phyloP scores from a whole-genome alignment of 257 asterid species.

The Ehretia macrophylla region DNA sequence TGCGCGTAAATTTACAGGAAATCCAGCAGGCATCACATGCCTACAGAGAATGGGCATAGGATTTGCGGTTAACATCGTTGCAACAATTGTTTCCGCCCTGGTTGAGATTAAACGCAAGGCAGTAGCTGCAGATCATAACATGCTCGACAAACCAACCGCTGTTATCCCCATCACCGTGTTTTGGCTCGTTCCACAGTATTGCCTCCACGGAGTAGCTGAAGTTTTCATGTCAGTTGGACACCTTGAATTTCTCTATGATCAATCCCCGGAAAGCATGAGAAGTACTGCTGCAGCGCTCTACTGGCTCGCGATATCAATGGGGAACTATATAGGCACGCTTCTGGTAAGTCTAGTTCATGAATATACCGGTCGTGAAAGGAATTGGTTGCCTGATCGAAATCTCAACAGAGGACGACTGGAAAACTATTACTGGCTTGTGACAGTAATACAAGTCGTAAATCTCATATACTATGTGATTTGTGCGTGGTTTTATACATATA shows the following conservation, averaged over 20 bases:
- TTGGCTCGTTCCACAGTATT: constrained; percentile 72
- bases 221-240: constrained; percentile 68
- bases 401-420: constrained; percentile 64
- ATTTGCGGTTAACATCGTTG: constrained; percentile 41
- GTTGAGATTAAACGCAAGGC: constrained; percentile 62
- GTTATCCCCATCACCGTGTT: constrained; percentile 68
- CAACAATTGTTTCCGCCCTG: constrained; percentile 47
- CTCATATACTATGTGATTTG: constrained; percentile 49
- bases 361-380: constrained; percentile 35
- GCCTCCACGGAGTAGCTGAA: constrained; percentile 64
- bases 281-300: constrained; percentile 67
- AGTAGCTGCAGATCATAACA: constrained; percentile 37
- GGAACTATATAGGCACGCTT: constrained; percentile 53
- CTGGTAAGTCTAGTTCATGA: constrained; percentile 55
- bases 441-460: constrained; percentile 55
- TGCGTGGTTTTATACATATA: constrained; percentile 52
- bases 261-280: constrained; percentile 86
- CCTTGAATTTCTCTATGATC: constrained; percentile 70
- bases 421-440: constrained; percentile 58
- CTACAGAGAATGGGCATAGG: constrained; percentile 83
- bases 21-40: constrained; percentile 58
- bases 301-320: constrained; percentile 52
- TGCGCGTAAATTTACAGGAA: constrained; percentile 39
- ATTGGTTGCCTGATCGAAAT: constrained; percentile 76
- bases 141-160: constrained; percentile 45